A percentile compares a stretch with the other conserved stretches of the same genome.
Conservation (phyloP, 805 yeast genomes). For the Cyberlindnera subsufficiens region DNA sequence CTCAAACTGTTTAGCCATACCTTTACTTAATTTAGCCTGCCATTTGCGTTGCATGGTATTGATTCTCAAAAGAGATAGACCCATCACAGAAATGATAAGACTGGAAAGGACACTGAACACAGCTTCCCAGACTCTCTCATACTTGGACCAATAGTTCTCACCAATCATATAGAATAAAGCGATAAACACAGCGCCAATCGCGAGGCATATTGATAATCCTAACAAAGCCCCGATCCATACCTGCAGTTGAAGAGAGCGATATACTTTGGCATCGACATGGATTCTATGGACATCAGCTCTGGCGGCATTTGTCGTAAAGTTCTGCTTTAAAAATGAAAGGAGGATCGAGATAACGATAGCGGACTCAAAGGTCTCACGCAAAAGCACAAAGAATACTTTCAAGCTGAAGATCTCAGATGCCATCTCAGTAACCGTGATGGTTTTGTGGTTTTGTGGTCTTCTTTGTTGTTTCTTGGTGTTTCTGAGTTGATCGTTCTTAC, state of each 20-base stretch:
- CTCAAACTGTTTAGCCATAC: conserved; percentile 36
- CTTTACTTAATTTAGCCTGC: conserved; percentile 63
- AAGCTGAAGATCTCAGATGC: conserved; percentile 28
- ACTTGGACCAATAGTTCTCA: conserved; percentile 76
- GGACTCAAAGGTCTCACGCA: conserved; percentile 93
- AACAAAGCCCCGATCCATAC: conserved; percentile 79
- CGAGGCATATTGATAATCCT: conserved; percentile 65
- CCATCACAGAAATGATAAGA: conserved; percentile 80
- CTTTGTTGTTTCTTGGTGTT: not conserved
- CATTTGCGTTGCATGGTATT: conserved; percentile 82
- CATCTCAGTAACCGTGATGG: conserved; percentile 7
- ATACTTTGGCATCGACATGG: conserved; percentile 28
- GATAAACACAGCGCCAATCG: conserved; percentile 70
- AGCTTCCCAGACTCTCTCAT: conserved; percentile 91
- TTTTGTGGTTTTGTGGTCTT: conserved; percentile 2
- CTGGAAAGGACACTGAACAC: conserved; percentile 74
- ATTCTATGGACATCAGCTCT: conserved; percentile 6
- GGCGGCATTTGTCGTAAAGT: conserved; percentile 41
- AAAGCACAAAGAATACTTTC: conserved; percentile 75
- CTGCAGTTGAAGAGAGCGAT: conserved; percentile 50
- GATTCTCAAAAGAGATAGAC: conserved; percentile 72
- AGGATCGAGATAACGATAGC: conserved; percentile 86
- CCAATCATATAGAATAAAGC: conserved; percentile 74
- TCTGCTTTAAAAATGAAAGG: conserved; percentile 86
- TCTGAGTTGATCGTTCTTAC: not conserved